Conservation (phyloP, 495 filamentous ascomycete genomes). For the Cercophora samala region DNA sequence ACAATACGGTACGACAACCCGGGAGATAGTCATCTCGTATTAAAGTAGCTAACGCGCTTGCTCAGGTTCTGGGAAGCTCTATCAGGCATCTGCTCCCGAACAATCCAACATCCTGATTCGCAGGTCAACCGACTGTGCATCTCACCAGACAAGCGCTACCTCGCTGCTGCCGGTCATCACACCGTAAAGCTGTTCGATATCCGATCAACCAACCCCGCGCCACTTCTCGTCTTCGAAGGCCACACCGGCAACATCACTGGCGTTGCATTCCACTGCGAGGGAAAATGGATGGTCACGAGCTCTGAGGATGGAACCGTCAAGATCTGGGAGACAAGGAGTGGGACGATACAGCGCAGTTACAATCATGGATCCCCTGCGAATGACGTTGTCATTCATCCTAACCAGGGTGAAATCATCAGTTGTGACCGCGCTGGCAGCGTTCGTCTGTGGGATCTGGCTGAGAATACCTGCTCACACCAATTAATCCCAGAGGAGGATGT, state of each 20-base stretch:
- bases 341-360: constrained; percentile 87
- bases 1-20: constrained; percentile 75
- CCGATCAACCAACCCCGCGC: constrained; percentile 90
- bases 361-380: constrained; percentile 82
- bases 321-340: constrained; percentile 94
- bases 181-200: constrained; percentile 97
- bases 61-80: constrained; percentile 95
- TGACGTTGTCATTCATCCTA: constrained; percentile 96
- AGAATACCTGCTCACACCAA: constrained; percentile 95
- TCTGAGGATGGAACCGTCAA: constrained; percentile 97
- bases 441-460: constrained; percentile 91
- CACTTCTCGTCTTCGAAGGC: constrained; percentile 87
- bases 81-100: constrained; percentile 94
- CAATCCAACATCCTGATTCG: constrained; percentile 94
- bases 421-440: constrained; percentile 93
- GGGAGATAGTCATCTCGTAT: background rate
- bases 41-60: constrained; percentile 6
- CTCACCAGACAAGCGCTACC: constrained; percentile 92
- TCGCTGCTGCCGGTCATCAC: constrained; percentile 91
- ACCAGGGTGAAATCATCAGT: constrained; percentile 95
- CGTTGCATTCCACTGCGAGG: constrained; percentile 95
- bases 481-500: constrained; percentile 95
- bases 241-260: constrained; percentile 95
- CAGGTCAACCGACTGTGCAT: constrained; percentile 98
- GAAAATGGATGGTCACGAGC: constrained; percentile 99